Conservation (phyloP, 768 basidiomycete species). For the Lyophyllum semitale region DNA sequence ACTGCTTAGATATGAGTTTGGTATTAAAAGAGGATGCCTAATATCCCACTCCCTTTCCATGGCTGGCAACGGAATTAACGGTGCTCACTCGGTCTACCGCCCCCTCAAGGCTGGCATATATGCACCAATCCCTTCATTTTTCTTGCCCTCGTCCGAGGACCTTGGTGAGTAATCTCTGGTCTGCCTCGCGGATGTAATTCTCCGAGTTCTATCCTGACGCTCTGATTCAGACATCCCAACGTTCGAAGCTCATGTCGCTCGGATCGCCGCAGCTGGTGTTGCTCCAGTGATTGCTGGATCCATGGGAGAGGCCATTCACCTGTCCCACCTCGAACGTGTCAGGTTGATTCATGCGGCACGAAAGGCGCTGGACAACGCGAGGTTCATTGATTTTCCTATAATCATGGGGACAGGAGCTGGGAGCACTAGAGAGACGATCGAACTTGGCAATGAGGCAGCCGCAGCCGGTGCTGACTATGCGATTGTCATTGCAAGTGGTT, state of each 20-base stretch:
- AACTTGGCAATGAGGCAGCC: conserved; percentile 75
- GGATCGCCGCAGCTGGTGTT: conserved; percentile 67
- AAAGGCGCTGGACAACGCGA: conserved; percentile 67
- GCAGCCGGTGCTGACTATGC: conserved; percentile 83
- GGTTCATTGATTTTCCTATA: conserved; percentile 59
- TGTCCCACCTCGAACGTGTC: conserved; percentile 67
- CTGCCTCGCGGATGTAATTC: not conserved
- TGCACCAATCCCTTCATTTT: conserved; percentile 88
- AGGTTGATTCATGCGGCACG: conserved; percentile 68
- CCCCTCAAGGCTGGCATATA: conserved; percentile 76
- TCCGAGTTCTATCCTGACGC: conserved; percentile 7
- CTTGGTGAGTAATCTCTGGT: conserved; percentile 57
- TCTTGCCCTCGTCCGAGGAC: conserved; percentile 73
- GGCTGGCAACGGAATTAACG: conserved; percentile 41
- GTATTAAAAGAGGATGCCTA: conserved; percentile 14
- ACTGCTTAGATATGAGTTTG: conserved; percentile 23
- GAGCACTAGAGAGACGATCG: conserved; percentile 82
- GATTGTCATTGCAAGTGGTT: conserved; percentile 86
- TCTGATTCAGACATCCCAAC: conserved; percentile 56
- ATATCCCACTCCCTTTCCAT: conserved; percentile 30
- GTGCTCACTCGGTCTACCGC: conserved; percentile 40
- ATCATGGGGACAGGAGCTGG: conserved; percentile 84
- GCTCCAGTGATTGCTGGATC: conserved; percentile 75
- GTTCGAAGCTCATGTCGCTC: conserved; percentile 68
- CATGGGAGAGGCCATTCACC: conserved; percentile 85